These are phyloP conservation scores for Macroventuria anomochaeta DNA, from an alignment of 2,329 filamentous ascomycete genomes.

Conservation along the genomic window DNA sequence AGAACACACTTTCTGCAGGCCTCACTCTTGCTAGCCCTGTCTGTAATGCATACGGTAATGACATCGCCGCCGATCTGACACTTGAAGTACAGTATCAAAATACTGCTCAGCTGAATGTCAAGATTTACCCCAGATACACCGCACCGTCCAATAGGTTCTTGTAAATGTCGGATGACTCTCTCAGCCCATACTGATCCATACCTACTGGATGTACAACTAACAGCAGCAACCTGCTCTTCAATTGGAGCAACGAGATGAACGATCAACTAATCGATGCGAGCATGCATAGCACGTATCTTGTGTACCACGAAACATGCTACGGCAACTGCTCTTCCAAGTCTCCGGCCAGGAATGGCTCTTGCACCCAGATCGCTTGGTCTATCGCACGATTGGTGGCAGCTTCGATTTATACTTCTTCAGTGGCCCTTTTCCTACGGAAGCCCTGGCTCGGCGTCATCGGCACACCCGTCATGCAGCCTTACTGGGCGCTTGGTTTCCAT, in stretches of 20 bases:
- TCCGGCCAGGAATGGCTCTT: slow-evolving; percentile 75
- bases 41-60: slow-evolving; percentile 65
- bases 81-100: slow-evolving; percentile 65
- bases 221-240: slow-evolving; percentile 22
- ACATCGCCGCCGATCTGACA: slow-evolving; percentile 58
- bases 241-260: slow-evolving; percentile 44
- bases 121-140: slow-evolving; percentile 25
- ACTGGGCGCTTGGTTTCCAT: slow-evolving; percentile 77
- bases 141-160: slow-evolving; percentile 18
- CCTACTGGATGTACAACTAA: slow-evolving; percentile 16
- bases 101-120: slow-evolving; percentile 30
- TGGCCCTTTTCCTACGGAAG: too few species aligned
- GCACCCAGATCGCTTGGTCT: slow-evolving; percentile 67
- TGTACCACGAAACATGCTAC: too few species aligned
- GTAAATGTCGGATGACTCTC: slow-evolving; percentile 17
- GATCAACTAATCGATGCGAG: too few species aligned
- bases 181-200: slow-evolving; percentile 25
- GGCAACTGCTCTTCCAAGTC: too few species aligned
- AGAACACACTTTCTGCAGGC: too few species aligned
- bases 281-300: too few species aligned
- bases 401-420: slow-evolving; percentile 79
- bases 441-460: slow-evolving; percentile 72
- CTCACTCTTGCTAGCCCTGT: slow-evolving; percentile 69
- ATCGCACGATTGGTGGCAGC: slow-evolving; percentile 73
- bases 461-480: slow-evolving; percentile 70